These are phyloP conservation scores for Tolypocladium amazonense DNA, from an alignment of 2,329 filamentous ascomycete genomes.

Conservation along the genomic window DNA sequence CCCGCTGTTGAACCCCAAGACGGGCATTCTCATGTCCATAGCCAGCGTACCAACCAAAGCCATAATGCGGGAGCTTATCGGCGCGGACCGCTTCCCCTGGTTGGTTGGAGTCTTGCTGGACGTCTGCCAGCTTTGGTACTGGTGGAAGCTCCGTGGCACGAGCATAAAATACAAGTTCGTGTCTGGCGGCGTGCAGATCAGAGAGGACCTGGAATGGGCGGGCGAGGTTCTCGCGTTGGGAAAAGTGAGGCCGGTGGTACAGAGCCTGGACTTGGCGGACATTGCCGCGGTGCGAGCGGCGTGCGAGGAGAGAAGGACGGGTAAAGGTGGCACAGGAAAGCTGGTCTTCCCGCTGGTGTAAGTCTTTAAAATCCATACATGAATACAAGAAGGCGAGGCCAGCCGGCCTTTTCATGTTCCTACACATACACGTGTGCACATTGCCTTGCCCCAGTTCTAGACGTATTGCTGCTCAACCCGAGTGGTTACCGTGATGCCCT, in stretches of 20 bases:
- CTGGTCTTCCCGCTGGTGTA: constrained; percentile 12
- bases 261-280: constrained; percentile 29
- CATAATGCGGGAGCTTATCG: constrained; percentile 19
- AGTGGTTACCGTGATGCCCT: neutral
- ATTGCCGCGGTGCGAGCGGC: constrained; percentile 28
- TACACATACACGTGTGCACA: neutral
- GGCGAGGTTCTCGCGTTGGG: constrained; percentile 29
- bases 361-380: neutral
- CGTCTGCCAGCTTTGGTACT: constrained; percentile 27
- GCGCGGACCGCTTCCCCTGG: constrained; percentile 17
- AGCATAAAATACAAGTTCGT: constrained; percentile 31
- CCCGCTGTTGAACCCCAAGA: constrained; percentile 23
- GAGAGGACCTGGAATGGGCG: constrained; percentile 30
- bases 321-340: constrained; percentile 17
- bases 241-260: constrained; percentile 31
- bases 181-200: constrained; percentile 29
- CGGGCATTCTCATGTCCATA: constrained; percentile 31
- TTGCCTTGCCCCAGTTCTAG: neutral
- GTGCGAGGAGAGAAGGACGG: constrained; percentile 23
- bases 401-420: neutral
- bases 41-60: constrained; percentile 22
- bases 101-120: constrained; percentile 26
- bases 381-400: neutral
- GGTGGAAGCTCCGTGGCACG: constrained; percentile 31
- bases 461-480: neutral